Base-by-base conservation (phyloP, 2,329 filamentous ascomycete species). In the Colletotrichum abscissum region DNA sequence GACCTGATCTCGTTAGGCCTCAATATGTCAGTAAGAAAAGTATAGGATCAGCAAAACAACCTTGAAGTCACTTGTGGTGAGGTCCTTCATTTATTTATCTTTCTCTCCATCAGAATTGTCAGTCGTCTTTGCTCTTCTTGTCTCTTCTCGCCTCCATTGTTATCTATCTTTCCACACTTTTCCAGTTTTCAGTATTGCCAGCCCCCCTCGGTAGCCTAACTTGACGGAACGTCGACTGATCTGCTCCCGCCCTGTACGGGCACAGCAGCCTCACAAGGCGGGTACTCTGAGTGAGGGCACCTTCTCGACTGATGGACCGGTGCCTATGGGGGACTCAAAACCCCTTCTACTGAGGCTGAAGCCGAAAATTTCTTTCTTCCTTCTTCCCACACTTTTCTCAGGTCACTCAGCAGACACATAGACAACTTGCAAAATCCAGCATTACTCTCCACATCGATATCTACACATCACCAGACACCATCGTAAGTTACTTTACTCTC, bases 211-310 rank as follows among this genome's bases (percentile, higher is more conserved):
- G 38, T 42, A 42, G 11, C 5, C 6, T 33, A 52, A 14, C n/a
- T 16, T 4, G 4, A 9, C 12, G 2, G 52, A 22, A 5, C 5
- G 7, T 12, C 46, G 11, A 30, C 19, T 5, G 22, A 26, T 19
- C 8, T 22, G 28, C 57, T 28, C 24, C 38, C 28, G 4, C 14
- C 22, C 7, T 11, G 12, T 5, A 19, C 8, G 22, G 38, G 38
- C 49, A 28, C 35, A 54, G 28, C 9, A 8, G 5, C 22, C 12
- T 66, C 52, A 66, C 54, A 19, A 42, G 54, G 38, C 62, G 67
- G 19, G 67, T 52, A 63, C 67, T 58, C 35, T 7, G 52, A 14
- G 60, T 12, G 42, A 63, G 14, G 38, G 60, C 60, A 52, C 60
- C 60, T 63, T 63, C 60, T 54, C n/a, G 12, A 35, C n/a, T 9